Base-by-base conservation (phyloP, 148 eudicot species). In the Limonium bicolor region DNA sequence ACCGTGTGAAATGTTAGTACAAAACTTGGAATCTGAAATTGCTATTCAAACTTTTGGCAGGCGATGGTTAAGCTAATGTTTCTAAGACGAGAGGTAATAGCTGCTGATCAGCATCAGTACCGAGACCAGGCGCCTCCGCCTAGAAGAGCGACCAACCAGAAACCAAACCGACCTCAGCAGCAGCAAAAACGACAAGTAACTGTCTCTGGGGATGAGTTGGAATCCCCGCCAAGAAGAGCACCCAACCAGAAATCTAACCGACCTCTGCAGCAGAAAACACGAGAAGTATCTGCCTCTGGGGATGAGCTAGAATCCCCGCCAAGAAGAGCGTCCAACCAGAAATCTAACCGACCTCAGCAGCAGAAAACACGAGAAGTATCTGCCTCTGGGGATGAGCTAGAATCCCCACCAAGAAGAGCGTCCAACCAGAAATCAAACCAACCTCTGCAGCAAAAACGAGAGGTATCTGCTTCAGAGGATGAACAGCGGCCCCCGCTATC, bases 51-150 rank as follows among this genome's bases (percentile, higher is more conserved):
- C 1, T 19, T 54, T 20, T 45, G 22, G 35, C 58, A 80, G 90
- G 61, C 84, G 16, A 4, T 76, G 75, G 77, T 80, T 41, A 58
- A 64, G 51, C 31, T 76, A 32, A 51, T 62, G 48, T 48, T 67
- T 29, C 35, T 80, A 22, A 70, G 69, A 2, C 62, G 51, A 19
- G 75, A 61, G 20, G 53, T 43, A 13, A 65, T 49, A 20, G 42
- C 21, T 22, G 51, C 50, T 24, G 59, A 60, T 3, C 26, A 48
- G n/a, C n/a, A 29, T 4, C 28, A 41, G 44, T 37, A 4, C 45
- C 31, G n/a, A 16, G 6, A 2, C 6, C 40, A n/a, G n/a, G n/a
- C n/a, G 11, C 9, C 48, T 12, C 13, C 5, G 12, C 20, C 45
- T 14, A 32, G 47, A 8, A 55, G 55, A 53, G 21, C 51, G 1